phyloP scores from a whole-genome alignment of 192 early-diverging fungal species.

The Linnemannia schmuckeri region DNA sequence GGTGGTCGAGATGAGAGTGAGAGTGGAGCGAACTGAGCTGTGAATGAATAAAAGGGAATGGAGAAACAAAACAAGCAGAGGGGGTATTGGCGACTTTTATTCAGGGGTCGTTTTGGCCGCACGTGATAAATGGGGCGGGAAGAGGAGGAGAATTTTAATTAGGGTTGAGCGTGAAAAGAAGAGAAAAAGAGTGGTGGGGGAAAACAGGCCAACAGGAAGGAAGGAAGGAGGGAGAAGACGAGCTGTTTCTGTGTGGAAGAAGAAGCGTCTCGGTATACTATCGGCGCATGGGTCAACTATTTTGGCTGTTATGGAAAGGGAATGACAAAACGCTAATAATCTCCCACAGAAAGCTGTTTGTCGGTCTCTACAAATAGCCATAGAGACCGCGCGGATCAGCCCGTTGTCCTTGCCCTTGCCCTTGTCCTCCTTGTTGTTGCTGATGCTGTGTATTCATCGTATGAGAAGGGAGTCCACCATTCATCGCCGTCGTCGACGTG shows the following conservation, averaged over 20 bases:
- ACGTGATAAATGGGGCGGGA: not conserved
- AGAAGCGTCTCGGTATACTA: not conserved
- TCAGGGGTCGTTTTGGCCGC: not conserved
- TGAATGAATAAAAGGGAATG: not conserved
- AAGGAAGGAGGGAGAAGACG: not conserved
- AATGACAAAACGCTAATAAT: not conserved
- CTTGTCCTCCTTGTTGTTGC: too few species aligned
- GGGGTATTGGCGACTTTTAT: not conserved
- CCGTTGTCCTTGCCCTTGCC: not conserved
- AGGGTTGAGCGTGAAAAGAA: not conserved
- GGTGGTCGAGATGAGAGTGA: not conserved
- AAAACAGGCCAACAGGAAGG: not conserved
- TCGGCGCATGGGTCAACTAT: not conserved
- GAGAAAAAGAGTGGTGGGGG: not conserved
- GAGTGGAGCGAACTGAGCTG: not conserved
- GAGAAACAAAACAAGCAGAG: not conserved
- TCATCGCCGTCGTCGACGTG: not conserved
- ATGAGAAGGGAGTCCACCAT: not conserved
- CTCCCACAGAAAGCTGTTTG: too few species aligned
- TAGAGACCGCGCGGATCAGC: not conserved
- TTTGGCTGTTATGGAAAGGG: not conserved
- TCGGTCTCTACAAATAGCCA: constrained; percentile 8
- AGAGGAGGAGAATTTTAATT: not conserved
- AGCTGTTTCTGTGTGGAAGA: not conserved
- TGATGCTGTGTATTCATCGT: not conserved